Evolutionary conservation across 1,284 basidiomycete species (phyloP), one percentile per base, ranked within the genome.

Genomic region (Trametes versicolor): DNA sequence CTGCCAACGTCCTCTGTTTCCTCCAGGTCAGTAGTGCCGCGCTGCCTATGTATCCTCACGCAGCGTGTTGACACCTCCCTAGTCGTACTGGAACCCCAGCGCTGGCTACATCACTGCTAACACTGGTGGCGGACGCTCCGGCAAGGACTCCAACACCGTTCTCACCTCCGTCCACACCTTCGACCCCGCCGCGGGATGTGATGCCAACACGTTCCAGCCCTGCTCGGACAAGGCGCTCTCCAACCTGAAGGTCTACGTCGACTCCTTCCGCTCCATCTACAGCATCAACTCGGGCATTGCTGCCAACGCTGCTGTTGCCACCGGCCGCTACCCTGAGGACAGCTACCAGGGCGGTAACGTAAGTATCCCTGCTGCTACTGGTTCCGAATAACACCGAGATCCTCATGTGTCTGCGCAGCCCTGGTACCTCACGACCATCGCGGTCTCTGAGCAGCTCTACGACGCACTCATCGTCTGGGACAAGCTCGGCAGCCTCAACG

Each of bases 191-290:
- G 84, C 87, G 1, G 84, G 81, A 21, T 87, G 85, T 68, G 85
- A 86, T 60, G 70, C 79, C 0, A 71, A 70, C 8, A 87, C 86
- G 1, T 87, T 86, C 79, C 86, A 88, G 72, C 87, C 87, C 1
- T 88, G 87, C 70, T 88, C 87, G 0, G 85, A 87, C 74, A 80
- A 79, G 66, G 86, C 87, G 0, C 79, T 88, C 45, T 80, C 85
- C 0, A 87, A 82, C 68, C 77, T 86, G 49, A 82, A 84, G 69
- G 78, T 80, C 10, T 85, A 85, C 64, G 81, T 86, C 60, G 82
- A 88, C 66, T 77, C 83, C 0, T 88, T 88, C 81, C 79, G 86
- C 29, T 71, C 75, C 27, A 75, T 87, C 52, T 88, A 87, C 65
- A 8, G 74, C n/a, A 76, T 88, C 75, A 88, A 87, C 76, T 74